Percentiles rank a stretch among this genome's conserved stretches.
Conservation (phyloP, 768 basidiomycete species). For the Lactifluus echinatus region DNA sequence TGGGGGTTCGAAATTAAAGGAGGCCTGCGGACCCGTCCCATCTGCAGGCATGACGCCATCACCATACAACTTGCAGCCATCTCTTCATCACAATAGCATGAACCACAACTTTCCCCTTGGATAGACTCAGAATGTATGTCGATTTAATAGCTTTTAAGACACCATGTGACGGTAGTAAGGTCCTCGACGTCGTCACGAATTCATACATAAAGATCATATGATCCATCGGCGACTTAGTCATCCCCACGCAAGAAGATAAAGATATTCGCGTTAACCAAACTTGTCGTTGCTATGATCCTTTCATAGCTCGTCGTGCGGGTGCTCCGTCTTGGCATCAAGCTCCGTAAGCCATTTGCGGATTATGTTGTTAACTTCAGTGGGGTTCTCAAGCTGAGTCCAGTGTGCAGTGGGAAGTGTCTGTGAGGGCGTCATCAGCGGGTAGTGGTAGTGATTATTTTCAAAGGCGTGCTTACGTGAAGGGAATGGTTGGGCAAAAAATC, state of each 20-base stretch:
- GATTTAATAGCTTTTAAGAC: neutral
- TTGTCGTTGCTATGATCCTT: neutral
- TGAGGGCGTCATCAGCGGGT: neutral
- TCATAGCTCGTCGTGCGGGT: conserved; percentile 11
- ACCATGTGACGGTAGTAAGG: neutral
- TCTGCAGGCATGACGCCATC: too few relatives aligned
- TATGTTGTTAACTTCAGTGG: conserved; percentile 41
- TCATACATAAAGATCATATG: neutral
- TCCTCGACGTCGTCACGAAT: neutral
- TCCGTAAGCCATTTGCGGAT: conserved; percentile 44
- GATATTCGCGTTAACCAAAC: too few relatives aligned
- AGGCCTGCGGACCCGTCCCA: too few relatives aligned
- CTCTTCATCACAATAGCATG: neutral
- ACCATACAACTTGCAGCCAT: neutral
- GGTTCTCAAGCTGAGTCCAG: conserved; percentile 61
- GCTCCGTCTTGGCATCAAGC: conserved; percentile 5
- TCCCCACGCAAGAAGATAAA: neutral
- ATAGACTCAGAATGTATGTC: too few relatives aligned
- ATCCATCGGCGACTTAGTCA: neutral
- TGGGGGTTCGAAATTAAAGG: too few relatives aligned
- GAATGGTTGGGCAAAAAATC: conserved; percentile 31
- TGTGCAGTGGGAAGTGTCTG: conserved; percentile 50
- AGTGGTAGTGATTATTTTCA: neutral
- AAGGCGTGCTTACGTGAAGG: conserved; percentile 26
- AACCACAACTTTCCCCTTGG: neutral